Evolutionary conservation across 305 asterid species (phyloP).

Genomic region (Rubia tinctorum): DNA sequence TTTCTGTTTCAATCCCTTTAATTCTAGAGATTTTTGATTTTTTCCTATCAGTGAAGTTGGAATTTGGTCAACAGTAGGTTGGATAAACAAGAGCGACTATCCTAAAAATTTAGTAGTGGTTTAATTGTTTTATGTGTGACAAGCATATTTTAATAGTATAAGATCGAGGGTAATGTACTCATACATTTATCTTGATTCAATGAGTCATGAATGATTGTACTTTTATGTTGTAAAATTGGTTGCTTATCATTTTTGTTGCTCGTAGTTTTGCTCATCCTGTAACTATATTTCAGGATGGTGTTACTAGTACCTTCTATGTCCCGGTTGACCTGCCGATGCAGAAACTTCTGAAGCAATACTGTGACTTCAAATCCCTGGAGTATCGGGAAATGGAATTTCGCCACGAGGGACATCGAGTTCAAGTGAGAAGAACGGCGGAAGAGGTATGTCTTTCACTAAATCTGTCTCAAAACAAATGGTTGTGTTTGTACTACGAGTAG

Average conservation of each 20-base stretch:
- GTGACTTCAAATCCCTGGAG: neutral
- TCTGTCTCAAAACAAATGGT: no score
- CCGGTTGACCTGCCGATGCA: neutral
- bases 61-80: neutral
- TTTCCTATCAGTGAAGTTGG: neutral
- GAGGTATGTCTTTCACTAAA: neutral
- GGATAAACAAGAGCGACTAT: neutral
- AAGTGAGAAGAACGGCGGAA: neutral
- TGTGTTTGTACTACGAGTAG: no score
- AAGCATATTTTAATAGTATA: no score
- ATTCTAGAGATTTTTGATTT: neutral
- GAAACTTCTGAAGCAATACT: neutral
- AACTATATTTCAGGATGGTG: neutral
- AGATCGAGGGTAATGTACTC: neutral
- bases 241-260: no score
- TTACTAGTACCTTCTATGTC: neutral
- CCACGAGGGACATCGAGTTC: neutral
- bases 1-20: no score
- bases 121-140: neutral
- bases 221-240: no score
- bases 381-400: neutral
- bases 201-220: neutral
- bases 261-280: no score
- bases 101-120: no score
- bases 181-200: neutral